These are phyloP conservation scores for Penicillium sp. DNA, from an alignment of 2,329 filamentous ascomycete genomes.

Conservation along the genomic window DNA sequence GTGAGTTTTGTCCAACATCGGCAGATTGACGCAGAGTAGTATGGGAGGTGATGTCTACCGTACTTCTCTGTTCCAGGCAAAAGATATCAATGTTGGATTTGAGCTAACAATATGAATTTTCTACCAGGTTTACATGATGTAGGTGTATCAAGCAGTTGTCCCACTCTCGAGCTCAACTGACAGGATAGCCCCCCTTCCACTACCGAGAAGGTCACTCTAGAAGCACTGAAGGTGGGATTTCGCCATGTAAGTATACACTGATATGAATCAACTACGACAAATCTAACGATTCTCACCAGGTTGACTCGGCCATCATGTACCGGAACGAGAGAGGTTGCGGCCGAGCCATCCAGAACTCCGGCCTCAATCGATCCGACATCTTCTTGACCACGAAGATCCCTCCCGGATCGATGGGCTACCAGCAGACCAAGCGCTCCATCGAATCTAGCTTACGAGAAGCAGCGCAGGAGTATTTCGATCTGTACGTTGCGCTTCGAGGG, in stretches of 20 bases:
- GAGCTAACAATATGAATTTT: constrained; percentile 1
- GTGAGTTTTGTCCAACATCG: constrained; percentile 36
- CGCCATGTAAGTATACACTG: constrained; percentile 29
- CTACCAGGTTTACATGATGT: constrained; percentile 38
- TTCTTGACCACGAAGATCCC: constrained; percentile 80
- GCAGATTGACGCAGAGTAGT: no score
- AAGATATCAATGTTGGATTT: no score
- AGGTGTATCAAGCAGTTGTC: constrained; percentile 4
- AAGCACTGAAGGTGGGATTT: constrained; percentile 31
- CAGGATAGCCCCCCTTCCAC: constrained; percentile 24
- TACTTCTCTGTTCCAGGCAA: no score
- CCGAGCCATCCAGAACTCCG: constrained; percentile 58
- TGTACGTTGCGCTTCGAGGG: constrained; percentile 45
- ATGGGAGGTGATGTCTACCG: no score
- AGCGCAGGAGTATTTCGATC: constrained; percentile 70
- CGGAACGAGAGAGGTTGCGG: constrained; percentile 71
- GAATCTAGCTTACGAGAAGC: constrained; percentile 59
- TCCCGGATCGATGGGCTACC: constrained; percentile 62
- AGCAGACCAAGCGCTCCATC: constrained; percentile 65
- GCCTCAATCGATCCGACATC: constrained; percentile 64
- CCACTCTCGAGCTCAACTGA: constrained; percentile 2
- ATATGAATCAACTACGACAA: neutral
- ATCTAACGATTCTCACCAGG: constrained; percentile 16
- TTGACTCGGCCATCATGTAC: constrained; percentile 64
- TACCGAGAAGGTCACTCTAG: constrained; percentile 26